These are phyloP conservation scores for Russula emetica DNA, from an alignment of 768 basidiomycete genomes.

Conservation along the genomic window DNA sequence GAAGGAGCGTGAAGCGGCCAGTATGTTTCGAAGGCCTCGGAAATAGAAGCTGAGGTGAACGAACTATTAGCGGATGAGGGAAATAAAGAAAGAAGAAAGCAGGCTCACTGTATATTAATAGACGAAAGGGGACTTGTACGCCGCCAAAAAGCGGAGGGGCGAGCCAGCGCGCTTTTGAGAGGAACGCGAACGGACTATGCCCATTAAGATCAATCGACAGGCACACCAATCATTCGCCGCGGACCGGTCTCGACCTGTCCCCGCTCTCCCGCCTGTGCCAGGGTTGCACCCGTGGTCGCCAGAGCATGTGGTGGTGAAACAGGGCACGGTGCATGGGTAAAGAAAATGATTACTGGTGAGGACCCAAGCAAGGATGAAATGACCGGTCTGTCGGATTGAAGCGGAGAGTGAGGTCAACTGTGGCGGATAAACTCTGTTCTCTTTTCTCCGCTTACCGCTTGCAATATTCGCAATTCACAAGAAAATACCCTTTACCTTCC, in stretches of 20 bases:
- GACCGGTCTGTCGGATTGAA: too few species aligned
- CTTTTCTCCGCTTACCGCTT: background rate
- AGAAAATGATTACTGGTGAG: too few species aligned
- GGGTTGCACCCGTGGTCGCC: background rate
- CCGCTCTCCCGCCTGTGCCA: background rate
- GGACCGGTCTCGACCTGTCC: background rate
- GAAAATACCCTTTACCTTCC: background rate
- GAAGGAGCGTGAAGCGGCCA: constrained; percentile 12
- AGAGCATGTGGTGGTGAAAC: background rate
- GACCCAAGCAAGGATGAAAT: too few species aligned
- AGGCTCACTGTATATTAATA: background rate
- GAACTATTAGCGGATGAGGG: background rate
- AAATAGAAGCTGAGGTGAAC: background rate
- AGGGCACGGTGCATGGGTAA: background rate
- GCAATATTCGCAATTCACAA: background rate
- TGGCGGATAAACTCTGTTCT: background rate
- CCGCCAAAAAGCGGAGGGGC: background rate
- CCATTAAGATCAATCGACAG: background rate
- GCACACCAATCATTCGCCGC: background rate
- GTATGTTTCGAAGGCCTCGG: background rate
- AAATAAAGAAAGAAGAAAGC: background rate
- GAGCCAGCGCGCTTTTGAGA: background rate
- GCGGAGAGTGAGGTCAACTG: constrained; percentile 20
- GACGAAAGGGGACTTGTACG: background rate
- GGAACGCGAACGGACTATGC: background rate